A percentile compares a stretch with the other conserved stretches of the same genome.
Conservation (phyloP, 164 flowering plant genomes). For the Protea cynaroides region DNA sequence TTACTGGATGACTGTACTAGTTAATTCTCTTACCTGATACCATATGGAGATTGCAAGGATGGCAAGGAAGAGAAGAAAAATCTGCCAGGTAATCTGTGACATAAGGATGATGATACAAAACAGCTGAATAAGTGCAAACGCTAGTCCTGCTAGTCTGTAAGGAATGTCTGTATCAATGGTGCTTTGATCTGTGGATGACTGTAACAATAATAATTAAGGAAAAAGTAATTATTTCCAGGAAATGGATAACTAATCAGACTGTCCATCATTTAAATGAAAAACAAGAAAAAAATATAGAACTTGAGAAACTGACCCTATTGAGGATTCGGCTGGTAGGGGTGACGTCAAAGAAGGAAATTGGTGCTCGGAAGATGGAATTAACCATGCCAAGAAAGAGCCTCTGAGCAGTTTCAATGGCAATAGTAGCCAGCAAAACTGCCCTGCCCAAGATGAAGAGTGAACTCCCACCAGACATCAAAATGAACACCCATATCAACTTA, state of each 20-base stretch:
- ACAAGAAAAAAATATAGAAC: not conserved
- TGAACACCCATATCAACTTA: slow-evolving; percentile 45
- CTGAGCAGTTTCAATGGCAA: slow-evolving; percentile 68
- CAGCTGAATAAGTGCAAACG: slow-evolving; percentile 71
- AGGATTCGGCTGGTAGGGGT: slow-evolving; percentile 81
- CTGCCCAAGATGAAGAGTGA: slow-evolving; percentile 67
- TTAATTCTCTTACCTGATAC: slow-evolving; percentile 57
- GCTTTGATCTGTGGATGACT: slow-evolving; percentile 87
- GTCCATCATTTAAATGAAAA: not conserved
- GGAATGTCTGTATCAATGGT: slow-evolving; percentile 78
- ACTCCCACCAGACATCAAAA: slow-evolving; percentile 69
- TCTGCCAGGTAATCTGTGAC: slow-evolving; percentile 70
- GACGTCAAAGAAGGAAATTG: slow-evolving; percentile 72
- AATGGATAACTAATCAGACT: not conserved
- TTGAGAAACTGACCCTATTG: slow-evolving; percentile 45
- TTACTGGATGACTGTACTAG: not conserved
- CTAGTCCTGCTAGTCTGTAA: slow-evolving; percentile 76
- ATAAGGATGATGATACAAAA: slow-evolving; percentile 59
- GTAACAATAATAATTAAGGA: slow-evolving; percentile 10
- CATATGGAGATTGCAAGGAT: slow-evolving; percentile 57
- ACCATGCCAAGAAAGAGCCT: slow-evolving; percentile 60
- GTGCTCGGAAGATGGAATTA: slow-evolving; percentile 61
- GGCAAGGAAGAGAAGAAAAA: slow-evolving; percentile 49
- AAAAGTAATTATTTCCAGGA: not conserved
- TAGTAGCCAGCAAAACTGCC: slow-evolving; percentile 60